These are phyloP conservation scores for Ceratopteris richardii DNA, from an alignment of 75 land plant species.

Conservation along the genomic window DNA sequence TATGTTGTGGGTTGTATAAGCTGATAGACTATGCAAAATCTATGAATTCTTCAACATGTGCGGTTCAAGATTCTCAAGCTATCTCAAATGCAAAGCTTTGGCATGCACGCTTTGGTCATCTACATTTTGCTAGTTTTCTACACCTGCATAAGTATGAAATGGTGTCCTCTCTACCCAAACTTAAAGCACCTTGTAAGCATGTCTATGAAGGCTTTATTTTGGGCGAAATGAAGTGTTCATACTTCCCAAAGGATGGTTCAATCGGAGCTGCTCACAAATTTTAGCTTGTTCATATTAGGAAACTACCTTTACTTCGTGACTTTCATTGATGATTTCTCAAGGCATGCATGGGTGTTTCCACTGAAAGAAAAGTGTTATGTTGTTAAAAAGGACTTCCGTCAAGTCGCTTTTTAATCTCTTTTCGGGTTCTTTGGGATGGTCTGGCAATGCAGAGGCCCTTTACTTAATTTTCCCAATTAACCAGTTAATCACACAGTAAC, in stretches of 20 bases:
- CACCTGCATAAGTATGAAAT: not conserved
- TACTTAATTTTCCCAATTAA: too few species aligned
- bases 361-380: not conserved
- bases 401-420: too few species aligned
- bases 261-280: not conserved
- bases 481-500: too few species aligned
- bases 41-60: not conserved
- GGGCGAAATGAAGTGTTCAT: not conserved
- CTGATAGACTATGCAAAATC: not conserved
- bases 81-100: not conserved
- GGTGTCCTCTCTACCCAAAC: not conserved
- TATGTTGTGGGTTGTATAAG: slow-evolving; percentile 1
- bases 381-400: too few species aligned
- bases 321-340: slow-evolving; percentile 1
- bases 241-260: not conserved
- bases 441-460: too few species aligned
- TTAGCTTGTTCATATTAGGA: not conserved
- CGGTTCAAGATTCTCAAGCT: not conserved
- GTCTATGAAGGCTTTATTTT: not conserved
- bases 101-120: not conserved
- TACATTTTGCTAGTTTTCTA: not conserved
- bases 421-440: too few species aligned
- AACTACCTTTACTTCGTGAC: not conserved
- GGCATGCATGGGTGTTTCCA: not conserved
- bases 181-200: slow-evolving; percentile 1